These are phyloP conservation scores for Aspergillus latus DNA, from an alignment of 2,329 filamentous ascomycete species.

Conservation along the genomic window DNA sequence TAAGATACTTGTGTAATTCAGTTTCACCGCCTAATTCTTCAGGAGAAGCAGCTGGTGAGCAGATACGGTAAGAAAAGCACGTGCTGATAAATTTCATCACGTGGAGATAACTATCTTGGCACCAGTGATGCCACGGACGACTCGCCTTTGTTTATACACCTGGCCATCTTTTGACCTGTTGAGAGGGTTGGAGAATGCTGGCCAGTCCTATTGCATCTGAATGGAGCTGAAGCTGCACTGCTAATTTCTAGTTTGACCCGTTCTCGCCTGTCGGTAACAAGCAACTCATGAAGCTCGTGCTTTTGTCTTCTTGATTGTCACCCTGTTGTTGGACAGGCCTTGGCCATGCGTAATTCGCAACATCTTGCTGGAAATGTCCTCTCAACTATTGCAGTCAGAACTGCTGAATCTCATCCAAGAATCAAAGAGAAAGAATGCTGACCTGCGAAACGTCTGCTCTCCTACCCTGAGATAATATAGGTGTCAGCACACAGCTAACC, in stretches of 20 bases:
- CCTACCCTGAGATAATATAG: constrained; percentile 15
- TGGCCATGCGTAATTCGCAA: constrained; percentile 32
- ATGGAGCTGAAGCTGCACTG: constrained; percentile 1
- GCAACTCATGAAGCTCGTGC: constrained; percentile 16
- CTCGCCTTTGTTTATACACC: constrained; percentile 9
- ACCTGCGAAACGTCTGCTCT: constrained; percentile 67
- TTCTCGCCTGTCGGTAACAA: background rate
- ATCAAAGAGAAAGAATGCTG: constrained; percentile 90
- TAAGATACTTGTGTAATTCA: background rate
- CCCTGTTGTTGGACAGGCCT: too few species aligned
- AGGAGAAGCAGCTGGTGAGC: background rate
- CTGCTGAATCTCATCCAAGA: constrained; percentile 90
- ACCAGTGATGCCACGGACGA: constrained; percentile 13
- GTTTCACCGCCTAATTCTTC: background rate
- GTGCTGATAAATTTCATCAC: constrained; percentile 10
- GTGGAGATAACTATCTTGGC: constrained; percentile 12
- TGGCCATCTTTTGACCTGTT: background rate
- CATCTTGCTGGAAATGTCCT: constrained; percentile 67
- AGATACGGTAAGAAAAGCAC: constrained; percentile 1
- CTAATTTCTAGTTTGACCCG: background rate
- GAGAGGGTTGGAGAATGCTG: background rate
- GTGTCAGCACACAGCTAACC: constrained; percentile 24
- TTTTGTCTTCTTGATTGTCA: constrained; percentile 17
- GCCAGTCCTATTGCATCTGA: background rate
- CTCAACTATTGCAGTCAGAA: constrained; percentile 84